phyloP scores from a whole-genome alignment of 352 stramenopile genomes.

The Phytophthora tubulina region DNA sequence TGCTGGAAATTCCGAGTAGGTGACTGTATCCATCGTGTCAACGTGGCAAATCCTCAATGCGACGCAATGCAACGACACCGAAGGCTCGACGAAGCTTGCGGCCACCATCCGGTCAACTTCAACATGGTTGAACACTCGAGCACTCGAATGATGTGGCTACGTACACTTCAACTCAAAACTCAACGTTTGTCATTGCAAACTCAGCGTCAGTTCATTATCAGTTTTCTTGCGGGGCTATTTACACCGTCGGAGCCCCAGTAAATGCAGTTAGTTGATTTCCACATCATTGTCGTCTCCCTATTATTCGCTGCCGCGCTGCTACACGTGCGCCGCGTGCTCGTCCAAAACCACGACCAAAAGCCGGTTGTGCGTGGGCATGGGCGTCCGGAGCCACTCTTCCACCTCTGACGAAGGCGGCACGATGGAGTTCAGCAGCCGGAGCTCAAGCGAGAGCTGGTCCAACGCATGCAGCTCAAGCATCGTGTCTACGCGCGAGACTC shows the following conservation, averaged over 20 bases:
- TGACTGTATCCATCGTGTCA: conserved; percentile 27
- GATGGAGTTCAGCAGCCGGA: conserved; percentile 17
- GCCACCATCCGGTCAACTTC: conserved; percentile 5
- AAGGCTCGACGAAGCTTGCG: neutral
- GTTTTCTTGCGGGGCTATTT: conserved; percentile 10
- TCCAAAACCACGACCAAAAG: conserved; percentile 44
- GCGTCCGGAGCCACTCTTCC: conserved; percentile 38
- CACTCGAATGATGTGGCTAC: no score
- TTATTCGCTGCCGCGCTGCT: neutral
- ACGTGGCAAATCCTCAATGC: conserved; percentile 8
- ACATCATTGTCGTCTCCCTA: neutral
- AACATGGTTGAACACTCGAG: neutral
- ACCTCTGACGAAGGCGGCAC: neutral
- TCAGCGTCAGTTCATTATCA: conserved; percentile 3
- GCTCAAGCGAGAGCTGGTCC: conserved; percentile 46
- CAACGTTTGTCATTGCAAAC: neutral
- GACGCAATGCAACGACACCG: conserved; percentile 12
- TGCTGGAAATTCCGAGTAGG: neutral
- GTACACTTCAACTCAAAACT: neutral
- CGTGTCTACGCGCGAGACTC: conserved; percentile 48
- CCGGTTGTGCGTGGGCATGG: conserved; percentile 44
- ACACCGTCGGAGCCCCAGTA: conserved; percentile 12
- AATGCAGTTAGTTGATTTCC: conserved; percentile 11
- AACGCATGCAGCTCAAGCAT: conserved; percentile 39
- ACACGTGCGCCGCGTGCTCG: conserved; percentile 25